These are phyloP conservation scores for Rhodotorula sp. DNA, from an alignment of 1,284 basidiomycete genomes.

Conservation along the genomic window DNA sequence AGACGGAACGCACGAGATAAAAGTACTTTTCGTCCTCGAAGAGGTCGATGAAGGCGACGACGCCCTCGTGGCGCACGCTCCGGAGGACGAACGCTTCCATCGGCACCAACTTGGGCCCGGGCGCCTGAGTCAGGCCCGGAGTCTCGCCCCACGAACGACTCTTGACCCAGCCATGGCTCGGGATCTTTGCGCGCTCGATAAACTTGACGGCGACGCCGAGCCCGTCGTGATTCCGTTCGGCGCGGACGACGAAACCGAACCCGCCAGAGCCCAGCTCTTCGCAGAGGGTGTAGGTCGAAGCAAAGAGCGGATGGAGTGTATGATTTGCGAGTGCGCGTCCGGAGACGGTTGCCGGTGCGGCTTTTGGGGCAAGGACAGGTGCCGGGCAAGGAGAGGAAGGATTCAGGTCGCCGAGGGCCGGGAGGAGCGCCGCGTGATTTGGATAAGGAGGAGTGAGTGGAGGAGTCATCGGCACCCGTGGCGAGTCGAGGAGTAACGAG, in stretches of 20 bases:
- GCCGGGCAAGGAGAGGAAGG: constrained; percentile 9
- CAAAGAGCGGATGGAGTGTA: constrained; percentile 63
- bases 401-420: not conserved
- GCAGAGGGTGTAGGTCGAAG: constrained; percentile 61
- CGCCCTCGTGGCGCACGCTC: constrained; percentile 70
- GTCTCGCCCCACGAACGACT: constrained; percentile 29
- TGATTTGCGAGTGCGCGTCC: constrained; percentile 5
- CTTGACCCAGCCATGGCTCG: constrained; percentile 36
- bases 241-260: constrained; percentile 75
- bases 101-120: constrained; percentile 57
- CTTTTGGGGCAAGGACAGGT: not conserved
- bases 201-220: constrained; percentile 91
- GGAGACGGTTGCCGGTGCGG: constrained; percentile 17
- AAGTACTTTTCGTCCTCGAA: constrained; percentile 80
- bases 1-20: constrained; percentile 75
- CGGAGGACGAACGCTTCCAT: constrained; percentile 76
- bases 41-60: constrained; percentile 76
- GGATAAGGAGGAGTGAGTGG: constrained; percentile 33
- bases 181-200: constrained; percentile 62
- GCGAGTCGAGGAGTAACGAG: constrained; percentile 12
- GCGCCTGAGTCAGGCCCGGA: constrained; percentile 23
- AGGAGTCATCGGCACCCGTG: constrained; percentile 30
- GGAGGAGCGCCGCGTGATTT: constrained; percentile 1
- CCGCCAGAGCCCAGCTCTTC: constrained; percentile 82
- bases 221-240: constrained; percentile 44